Evolutionary conservation across 202 grass and related monocot genomes (phyloP).

Genomic region (Carex arenaria): DNA sequence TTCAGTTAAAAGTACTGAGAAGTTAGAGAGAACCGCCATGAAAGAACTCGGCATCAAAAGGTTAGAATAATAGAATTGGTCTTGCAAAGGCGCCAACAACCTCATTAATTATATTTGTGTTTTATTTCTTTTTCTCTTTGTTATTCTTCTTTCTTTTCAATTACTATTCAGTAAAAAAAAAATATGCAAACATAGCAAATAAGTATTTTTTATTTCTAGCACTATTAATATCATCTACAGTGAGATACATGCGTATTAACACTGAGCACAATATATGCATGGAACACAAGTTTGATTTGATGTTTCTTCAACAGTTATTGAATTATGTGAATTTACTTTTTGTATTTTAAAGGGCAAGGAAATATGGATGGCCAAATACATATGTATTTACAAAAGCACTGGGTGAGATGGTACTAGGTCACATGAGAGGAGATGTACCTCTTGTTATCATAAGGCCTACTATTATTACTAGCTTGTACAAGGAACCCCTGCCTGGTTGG

Average conservation of each 20-base stretch:
- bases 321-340: neutral
- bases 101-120: neutral
- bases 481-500: slow-evolving; percentile 71
- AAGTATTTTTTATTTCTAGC: neutral
- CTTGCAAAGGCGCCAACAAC: neutral
- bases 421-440: slow-evolving; percentile 32
- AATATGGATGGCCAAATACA: slow-evolving; percentile 88
- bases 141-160: neutral
- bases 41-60: slow-evolving; percentile 65
- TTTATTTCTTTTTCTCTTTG: neutral
- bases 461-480: slow-evolving; percentile 65
- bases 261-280: neutral
- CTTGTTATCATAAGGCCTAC: slow-evolving; percentile 60
- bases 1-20: slow-evolving; percentile 2
- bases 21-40: slow-evolving; percentile 37
- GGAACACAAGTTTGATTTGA: neutral
- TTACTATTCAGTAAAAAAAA: no score
- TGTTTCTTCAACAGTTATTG: neutral
- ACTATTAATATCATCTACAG: neutral
- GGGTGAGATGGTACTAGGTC: slow-evolving; percentile 69
- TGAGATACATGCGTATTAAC: neutral
- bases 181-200: no score
- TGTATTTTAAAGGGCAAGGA: slow-evolving; percentile 37
- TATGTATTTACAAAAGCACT: slow-evolving; percentile 95
- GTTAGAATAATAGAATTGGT: slow-evolving; percentile 7